Conservation (phyloP, 2,329 filamentous ascomycete species). For the Paecilomyces formosus region DNA sequence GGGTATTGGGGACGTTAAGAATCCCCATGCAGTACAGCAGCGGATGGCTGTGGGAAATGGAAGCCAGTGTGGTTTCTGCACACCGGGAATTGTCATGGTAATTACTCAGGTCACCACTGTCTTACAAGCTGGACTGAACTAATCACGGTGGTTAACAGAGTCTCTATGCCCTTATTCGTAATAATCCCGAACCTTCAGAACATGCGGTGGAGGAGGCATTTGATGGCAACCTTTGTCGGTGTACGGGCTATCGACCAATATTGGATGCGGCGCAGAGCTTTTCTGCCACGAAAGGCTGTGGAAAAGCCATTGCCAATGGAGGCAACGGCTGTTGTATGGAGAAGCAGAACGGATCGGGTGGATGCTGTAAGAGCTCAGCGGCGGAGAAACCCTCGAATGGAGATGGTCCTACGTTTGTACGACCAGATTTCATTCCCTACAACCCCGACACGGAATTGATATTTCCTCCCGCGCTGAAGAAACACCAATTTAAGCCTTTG, state of each 20-base stretch:
- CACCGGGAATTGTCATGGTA: conserved; percentile 90
- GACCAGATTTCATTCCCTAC: conserved; percentile 89
- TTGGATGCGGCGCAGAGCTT: conserved; percentile 91
- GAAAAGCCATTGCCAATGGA: conserved; percentile 50
- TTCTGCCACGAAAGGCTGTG: conserved; percentile 46
- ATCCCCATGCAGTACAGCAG: conserved; percentile 84
- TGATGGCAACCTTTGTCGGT: conserved; percentile 91
- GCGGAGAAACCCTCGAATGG: conserved; percentile 32
- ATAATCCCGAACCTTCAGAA: conserved; percentile 68
- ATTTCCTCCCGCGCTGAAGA: conserved; percentile 78
- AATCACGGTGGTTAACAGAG: conserved; percentile 45
- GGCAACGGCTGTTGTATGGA: conserved; percentile 68
- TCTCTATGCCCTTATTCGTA: conserved; percentile 83
- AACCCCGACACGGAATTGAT: conserved; percentile 91
- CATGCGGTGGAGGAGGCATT: conserved; percentile 92
- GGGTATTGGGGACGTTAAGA: conserved; percentile 82
- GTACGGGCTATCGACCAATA: conserved; percentile 91
- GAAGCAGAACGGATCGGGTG: conserved; percentile 46
- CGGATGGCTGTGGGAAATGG: conserved; percentile 85
- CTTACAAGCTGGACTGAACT: conserved; percentile 4
- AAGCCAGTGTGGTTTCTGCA: conserved; percentile 93
- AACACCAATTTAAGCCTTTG: conserved; percentile 72
- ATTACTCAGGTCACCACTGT: conserved; percentile 2
- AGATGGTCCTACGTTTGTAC: conserved; percentile 57
- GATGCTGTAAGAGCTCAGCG: conserved; percentile 62